These are phyloP conservation scores for Gentiana straminea DNA, from an alignment of 257 asterid species.

Conservation along the genomic window DNA sequence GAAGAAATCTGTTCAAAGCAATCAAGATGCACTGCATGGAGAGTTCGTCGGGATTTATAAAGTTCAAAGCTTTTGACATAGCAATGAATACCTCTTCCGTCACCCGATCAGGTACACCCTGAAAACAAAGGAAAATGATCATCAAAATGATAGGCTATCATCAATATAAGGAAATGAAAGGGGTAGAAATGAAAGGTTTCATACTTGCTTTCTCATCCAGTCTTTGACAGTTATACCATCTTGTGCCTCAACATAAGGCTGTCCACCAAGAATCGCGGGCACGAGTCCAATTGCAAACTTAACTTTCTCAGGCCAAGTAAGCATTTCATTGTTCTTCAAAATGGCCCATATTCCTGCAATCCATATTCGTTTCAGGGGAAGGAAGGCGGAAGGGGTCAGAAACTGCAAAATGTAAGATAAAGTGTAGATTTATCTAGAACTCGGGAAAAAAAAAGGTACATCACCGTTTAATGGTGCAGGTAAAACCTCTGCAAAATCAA, in stretches of 20 bases:
- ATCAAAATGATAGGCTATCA: too few relatives aligned
- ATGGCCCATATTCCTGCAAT: constrained; percentile 80
- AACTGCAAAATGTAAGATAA: background rate
- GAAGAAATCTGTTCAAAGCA: constrained; percentile 91
- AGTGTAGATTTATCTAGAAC: background rate
- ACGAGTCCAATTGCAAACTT: constrained; percentile 92
- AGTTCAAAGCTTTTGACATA: constrained; percentile 97
- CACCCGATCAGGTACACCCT: constrained; percentile 91
- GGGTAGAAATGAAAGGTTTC: constrained; percentile 13
- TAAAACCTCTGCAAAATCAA: constrained; percentile 73
- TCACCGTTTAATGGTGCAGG: constrained; percentile 93
- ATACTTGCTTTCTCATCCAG: constrained; percentile 92
- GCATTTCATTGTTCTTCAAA: constrained; percentile 95
- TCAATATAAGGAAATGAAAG: background rate
- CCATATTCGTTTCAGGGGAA: background rate
- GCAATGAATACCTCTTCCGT: constrained; percentile 90
- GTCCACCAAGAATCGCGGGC: constrained; percentile 97
- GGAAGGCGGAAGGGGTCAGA: constrained; percentile 1
- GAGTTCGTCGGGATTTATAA: constrained; percentile 93
- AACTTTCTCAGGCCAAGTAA: constrained; percentile 91
- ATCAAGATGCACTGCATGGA: constrained; percentile 95
- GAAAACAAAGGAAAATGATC: constrained; percentile 16
- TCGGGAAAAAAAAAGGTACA: constrained; percentile 5
- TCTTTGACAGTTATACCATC: constrained; percentile 85
- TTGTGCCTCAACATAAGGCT: constrained; percentile 93